phyloP scores from a whole-genome alignment of 805 yeast species.

The Sugiyamaella mastotermitis region DNA sequence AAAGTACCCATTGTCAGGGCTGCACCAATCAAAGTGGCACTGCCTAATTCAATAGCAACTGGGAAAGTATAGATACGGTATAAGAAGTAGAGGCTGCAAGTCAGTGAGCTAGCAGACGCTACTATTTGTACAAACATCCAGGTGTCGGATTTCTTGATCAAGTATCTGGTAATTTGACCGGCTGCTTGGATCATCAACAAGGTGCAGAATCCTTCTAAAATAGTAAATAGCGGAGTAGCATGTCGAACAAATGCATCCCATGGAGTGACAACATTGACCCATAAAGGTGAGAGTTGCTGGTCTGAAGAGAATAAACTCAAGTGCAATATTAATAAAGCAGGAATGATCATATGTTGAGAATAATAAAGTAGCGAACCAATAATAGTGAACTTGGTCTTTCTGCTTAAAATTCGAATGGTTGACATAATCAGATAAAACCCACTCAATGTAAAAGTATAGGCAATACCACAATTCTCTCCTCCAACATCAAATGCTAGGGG shows the following conservation, averaged over 20 bases:
- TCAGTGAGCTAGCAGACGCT: slow-evolving; percentile 65
- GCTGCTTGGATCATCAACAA: slow-evolving; percentile 86
- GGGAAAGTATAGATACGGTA: slow-evolving; percentile 77
- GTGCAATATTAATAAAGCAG: slow-evolving; percentile 64
- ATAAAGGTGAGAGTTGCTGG: slow-evolving; percentile 19
- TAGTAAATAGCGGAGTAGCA: slow-evolving; percentile 83
- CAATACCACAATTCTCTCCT: slow-evolving; percentile 82
- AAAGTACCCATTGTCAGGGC: slow-evolving; percentile 69
- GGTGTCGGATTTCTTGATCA: slow-evolving; percentile 61
- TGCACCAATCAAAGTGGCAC: slow-evolving; percentile 83
- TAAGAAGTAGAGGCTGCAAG: slow-evolving; percentile 71
- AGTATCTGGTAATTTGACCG: slow-evolving; percentile 75
- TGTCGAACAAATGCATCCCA: slow-evolving; percentile 73
- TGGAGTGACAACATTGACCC: slow-evolving; percentile 42
- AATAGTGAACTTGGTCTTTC: slow-evolving; percentile 33
- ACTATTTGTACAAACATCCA: slow-evolving; percentile 75
- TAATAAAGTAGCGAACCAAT: slow-evolving; percentile 49
- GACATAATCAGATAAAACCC: slow-evolving; percentile 66
- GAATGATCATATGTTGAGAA: slow-evolving; percentile 75
- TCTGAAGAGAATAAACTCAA: slow-evolving; percentile 29
- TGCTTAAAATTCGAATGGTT: slow-evolving; percentile 52
- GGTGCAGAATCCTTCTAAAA: slow-evolving; percentile 90
- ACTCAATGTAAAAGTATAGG: slow-evolving; percentile 71
- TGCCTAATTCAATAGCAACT: slow-evolving; percentile 55
- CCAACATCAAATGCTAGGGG: slow-evolving; percentile 95